Base-by-base conservation (phyloP, 805 yeast species). In the Wickerhamiella lipophila region DNA sequence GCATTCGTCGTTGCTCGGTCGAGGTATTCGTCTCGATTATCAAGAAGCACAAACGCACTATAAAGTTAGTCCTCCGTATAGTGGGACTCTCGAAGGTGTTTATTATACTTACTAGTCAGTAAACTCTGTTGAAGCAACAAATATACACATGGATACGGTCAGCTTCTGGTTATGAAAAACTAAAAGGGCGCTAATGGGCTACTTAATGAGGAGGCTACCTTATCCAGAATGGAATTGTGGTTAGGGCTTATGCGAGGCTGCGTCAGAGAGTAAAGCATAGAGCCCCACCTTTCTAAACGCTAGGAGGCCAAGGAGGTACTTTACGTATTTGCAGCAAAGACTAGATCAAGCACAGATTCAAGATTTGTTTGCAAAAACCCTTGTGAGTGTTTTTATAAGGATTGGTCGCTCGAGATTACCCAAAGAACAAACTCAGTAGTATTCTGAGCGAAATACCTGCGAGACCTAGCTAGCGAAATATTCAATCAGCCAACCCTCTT, bases 11-110 rank as follows among this genome's bases (percentile, higher is more conserved):
- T 89, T 1, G 80, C 78, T 45, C 98, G 66, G 40, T 70, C 73
- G 60, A 83, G 78, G 57, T 68, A 83, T 62, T 92, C 98, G 60
- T 92, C 98, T 42, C 98, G 64, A 60, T 89, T 89, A 3, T 95
- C 84, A 2, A 85, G 66, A 3, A 86, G 60, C 1, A 89, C 74
- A 35, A 89, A 68, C 0, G 94, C 83, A 56, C 68, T 65, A n/a
- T n/a, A 50, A 1, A 18, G 25, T n/a, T n/a, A 32, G 38, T 32
- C 45, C 36, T 22, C 44, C 16, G 16, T 21, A 8, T 6, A 16
- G 43, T 8, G 29, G 30, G 41, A 26, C 26, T 5, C 21, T 5
- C 6, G 22, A 16, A 6, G n/a, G 15, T 3, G 6, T 21, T 8
- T 36, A 5, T 19, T 13, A 21, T 16, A 60, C 67, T 53, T 55